Evolutionary conservation across 2,329 filamentous ascomycete species (phyloP).

Genomic region (Fusarium pseudograminearum): DNA sequence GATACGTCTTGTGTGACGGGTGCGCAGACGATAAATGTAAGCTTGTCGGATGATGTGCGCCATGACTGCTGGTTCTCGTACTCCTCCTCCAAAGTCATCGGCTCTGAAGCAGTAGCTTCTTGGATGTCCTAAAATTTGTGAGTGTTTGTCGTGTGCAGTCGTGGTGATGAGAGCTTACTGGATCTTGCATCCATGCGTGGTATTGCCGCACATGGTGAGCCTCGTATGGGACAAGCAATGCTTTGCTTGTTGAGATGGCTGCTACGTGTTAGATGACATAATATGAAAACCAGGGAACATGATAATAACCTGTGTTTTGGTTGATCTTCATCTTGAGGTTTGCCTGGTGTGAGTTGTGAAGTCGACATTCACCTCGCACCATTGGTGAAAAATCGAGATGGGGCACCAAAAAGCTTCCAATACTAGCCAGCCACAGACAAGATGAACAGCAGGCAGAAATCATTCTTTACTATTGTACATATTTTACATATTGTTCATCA

Average conservation of each 20-base stretch:
- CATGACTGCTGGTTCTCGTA: conserved; percentile 92
- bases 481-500: conserved; percentile 26
- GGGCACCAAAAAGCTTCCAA: conserved; percentile 11
- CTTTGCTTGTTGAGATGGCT: conserved; percentile 75
- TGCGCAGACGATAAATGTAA: conserved; percentile 89
- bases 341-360: conserved; percentile 24
- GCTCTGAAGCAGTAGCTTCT: conserved; percentile 88
- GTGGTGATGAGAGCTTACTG: conserved; percentile 57
- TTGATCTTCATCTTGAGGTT: conserved; percentile 59
- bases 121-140: conserved; percentile 72
- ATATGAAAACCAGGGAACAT: rapidly evolving
- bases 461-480: conserved; percentile 34
- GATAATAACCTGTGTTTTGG: conserved; percentile 56
- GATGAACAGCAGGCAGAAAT: neutral
- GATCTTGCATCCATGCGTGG: conserved; percentile 92
- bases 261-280: neutral
- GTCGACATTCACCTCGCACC: conserved; percentile 6
- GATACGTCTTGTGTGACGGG: conserved; percentile 49
- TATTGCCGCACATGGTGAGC: conserved; percentile 84
- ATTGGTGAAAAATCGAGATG: conserved; percentile 34
- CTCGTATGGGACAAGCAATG: conserved; percentile 87
- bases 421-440: neutral
- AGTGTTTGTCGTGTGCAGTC: neutral
- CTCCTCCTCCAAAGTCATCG: conserved; percentile 82
- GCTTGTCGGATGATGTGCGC: conserved; percentile 83